Evolutionary conservation across 345 rosid species (phyloP), one percentile per base, ranked within the genome.

Genomic region (Orychophragmus violaceus): DNA sequence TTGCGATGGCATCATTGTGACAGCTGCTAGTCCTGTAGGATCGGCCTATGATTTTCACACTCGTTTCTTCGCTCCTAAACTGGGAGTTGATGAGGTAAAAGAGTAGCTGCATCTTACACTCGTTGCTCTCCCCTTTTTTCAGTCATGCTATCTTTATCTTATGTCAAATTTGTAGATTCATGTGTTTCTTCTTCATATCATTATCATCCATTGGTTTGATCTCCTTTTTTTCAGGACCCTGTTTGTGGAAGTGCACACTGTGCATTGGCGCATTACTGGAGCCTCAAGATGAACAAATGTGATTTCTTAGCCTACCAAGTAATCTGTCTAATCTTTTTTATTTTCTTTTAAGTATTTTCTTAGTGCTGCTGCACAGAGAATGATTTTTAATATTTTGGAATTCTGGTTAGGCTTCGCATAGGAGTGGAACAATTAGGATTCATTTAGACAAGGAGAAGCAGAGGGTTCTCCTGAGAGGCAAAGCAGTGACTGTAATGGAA

Each of bases 231-330:
- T 44, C 79, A 92, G 98, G 97, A 89, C 76, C 94, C 93, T 48
- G 91, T 87, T 19, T 75, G 82, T 55, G 93, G 98, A 29, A 82
- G 90, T 68, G 95, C 93, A 11, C 84, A 87, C 61, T 89, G 98
- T 78, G 81, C 87, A 27, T 64, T 92, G 66, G 90, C 88, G 62
- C 58, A 77, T 18, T 87, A 87, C 54, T 92, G 96, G 96, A 78
- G 80, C 62, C 48, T 79, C 37, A 87, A 86, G 79, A 78, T 87
- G 41, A 82, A 84, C 36, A 91, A 91, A 36, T 74, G 55, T 27
- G 84, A 88, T 52, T 67, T 86, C 19, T 32, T 72, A 59, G 98
- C 96, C 14, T 79, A 74, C 78, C 79, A 74, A 74, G 93, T 89
- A 82, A 41, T 50, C 41, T 58, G 18, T 46, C 69, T 45, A 18